phyloP scores from a whole-genome alignment of 1,284 basidiomycete genomes.

The Irpex lacteus region DNA sequence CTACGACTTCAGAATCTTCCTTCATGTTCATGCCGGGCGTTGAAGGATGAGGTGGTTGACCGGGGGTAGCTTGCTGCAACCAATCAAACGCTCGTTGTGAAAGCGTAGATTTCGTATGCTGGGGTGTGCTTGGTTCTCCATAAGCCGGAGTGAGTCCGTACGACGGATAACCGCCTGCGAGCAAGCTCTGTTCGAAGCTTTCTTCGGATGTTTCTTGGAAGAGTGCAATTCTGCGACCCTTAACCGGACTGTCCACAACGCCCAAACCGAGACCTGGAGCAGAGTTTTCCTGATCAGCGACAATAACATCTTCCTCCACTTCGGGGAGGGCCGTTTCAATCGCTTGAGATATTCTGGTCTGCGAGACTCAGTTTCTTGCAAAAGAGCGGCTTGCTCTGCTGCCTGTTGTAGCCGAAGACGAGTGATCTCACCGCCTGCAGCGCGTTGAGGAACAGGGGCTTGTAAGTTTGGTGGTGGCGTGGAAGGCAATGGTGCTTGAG shows the following conservation, averaged over 20 bases:
- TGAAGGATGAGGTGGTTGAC: constrained; percentile 20
- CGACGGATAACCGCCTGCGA: constrained; percentile 73
- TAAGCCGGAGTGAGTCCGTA: constrained; percentile 42
- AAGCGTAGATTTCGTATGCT: constrained; percentile 18
- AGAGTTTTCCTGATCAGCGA: constrained; percentile 17
- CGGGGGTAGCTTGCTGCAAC: constrained; percentile 39
- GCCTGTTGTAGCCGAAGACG: constrained; percentile 52
- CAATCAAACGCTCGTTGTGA: constrained; percentile 33
- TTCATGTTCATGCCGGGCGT: constrained; percentile 20
- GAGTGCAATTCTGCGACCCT: constrained; percentile 65
- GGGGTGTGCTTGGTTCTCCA: constrained; percentile 28
- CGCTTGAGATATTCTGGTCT: constrained; percentile 70
- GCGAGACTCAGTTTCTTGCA: constrained; percentile 54
- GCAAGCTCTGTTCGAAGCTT: constrained; percentile 76
- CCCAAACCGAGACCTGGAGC: constrained; percentile 47
- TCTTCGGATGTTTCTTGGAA: constrained; percentile 80
- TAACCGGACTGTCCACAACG: constrained; percentile 55
- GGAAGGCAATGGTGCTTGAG: constrained; percentile 25
- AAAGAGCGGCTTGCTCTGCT: constrained; percentile 44
- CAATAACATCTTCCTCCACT: constrained; percentile 29
- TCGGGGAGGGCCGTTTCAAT: constrained; percentile 43
- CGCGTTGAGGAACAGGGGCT: constrained; percentile 23
- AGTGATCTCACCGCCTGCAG: constrained; percentile 53
- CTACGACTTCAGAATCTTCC: constrained; percentile 33
- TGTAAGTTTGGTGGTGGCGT: constrained; percentile 21